A percentile compares a stretch with the other conserved stretches of the same genome.
phyloP scores from a whole-genome alignment of 2,329 filamentous ascomycete genomes.

The Ceratocystis eucalypticola region DNA sequence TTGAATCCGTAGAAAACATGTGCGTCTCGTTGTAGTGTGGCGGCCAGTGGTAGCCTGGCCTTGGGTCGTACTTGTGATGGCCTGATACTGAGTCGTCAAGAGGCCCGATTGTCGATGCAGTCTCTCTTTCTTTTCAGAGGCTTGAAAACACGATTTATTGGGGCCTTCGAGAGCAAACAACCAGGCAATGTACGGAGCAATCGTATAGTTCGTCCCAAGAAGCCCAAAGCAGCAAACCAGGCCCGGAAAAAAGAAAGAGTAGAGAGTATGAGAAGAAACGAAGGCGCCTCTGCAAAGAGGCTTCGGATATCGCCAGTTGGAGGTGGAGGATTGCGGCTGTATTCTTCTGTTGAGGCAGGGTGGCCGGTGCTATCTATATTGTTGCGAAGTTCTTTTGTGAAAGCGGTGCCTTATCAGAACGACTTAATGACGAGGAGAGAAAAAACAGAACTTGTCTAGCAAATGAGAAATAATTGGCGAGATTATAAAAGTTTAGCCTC shows the following conservation, averaged over 20 bases:
- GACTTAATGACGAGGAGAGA: too few relatives aligned
- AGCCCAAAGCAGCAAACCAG: neutral
- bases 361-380: neutral
- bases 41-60: neutral
- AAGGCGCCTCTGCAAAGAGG: neutral
- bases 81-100: too few relatives aligned
- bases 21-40: neutral
- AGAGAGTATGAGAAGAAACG: neutral
- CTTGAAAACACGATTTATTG: too few relatives aligned
- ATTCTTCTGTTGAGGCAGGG: neutral
- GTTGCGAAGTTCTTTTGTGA: neutral
- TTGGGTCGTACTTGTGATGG: neutral
- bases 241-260: neutral
- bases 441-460: too few relatives aligned
- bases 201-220: too few relatives aligned
- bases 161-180: too few relatives aligned
- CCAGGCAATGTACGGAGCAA: too few relatives aligned
- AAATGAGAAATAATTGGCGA: too few relatives aligned
- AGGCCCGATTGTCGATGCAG: too few relatives aligned
- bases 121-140: too few relatives aligned
- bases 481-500: too few relatives aligned
- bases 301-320: neutral
- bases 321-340: neutral
- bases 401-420: too few relatives aligned
- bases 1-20: conserved; percentile 1